Percentiles rank a stretch among this genome's conserved stretches.
These are phyloP conservation scores for Setomelanomma holmii DNA, from an alignment of 2,329 filamentous ascomycete species.

Conservation along the genomic window DNA sequence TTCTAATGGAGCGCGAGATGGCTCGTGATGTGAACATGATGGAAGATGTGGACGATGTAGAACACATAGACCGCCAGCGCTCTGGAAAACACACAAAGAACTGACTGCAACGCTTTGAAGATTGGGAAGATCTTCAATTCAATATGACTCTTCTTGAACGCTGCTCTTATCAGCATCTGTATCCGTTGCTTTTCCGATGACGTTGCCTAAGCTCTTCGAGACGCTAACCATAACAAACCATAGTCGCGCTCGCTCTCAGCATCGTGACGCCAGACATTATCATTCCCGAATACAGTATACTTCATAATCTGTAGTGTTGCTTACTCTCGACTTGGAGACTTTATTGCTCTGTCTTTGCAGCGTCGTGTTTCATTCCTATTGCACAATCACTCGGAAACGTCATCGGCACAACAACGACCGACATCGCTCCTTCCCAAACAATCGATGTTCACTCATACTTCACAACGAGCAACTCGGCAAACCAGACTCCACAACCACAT, in stretches of 20 bases:
- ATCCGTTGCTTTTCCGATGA: constrained; percentile 14
- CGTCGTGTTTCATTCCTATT: neutral
- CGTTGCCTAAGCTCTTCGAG: constrained; percentile 3
- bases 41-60: neutral
- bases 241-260: neutral
- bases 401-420: constrained; percentile 4
- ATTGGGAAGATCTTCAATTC: too few relatives aligned
- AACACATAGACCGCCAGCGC: too few relatives aligned
- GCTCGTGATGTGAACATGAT: constrained; percentile 22
- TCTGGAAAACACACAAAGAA: neutral
- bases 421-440: constrained; percentile 2
- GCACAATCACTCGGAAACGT: constrained; percentile 2
- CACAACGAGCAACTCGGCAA: constrained; percentile 1
- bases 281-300: neutral
- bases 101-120: too few relatives aligned
- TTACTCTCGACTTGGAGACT: too few relatives aligned
- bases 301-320: neutral
- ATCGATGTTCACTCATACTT: constrained; percentile 6
- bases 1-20: constrained; percentile 4
- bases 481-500: neutral
- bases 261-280: neutral
- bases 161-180: constrained; percentile 1
- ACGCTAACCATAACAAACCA: constrained; percentile 3
- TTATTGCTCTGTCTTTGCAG: too few relatives aligned
- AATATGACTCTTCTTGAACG: neutral